Evolutionary conservation across 257 asterid genomes (phyloP), one percentile per base, ranked within the genome.

Genomic region (Sherardia arvensis): DNA sequence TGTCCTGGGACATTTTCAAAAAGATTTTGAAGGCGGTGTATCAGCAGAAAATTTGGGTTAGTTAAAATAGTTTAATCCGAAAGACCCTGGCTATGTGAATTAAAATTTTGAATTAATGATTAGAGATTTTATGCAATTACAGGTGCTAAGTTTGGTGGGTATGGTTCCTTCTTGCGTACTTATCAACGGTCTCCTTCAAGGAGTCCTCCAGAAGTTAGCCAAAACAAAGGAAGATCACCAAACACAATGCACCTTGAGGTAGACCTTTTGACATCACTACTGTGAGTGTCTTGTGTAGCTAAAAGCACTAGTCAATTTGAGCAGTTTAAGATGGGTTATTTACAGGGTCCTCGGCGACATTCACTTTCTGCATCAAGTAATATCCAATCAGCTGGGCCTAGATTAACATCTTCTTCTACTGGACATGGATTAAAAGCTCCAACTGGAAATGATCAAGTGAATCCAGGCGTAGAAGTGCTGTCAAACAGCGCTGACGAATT

Each of bases 111-210:
- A 70, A 53, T 71, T 77, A 70, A 62, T 87, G 59, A 84, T 67
- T 55, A 26, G 66, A 64, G 54, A 59, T 70, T 71, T 80, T 70
- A 72, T 84, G 64, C 65, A 58, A 64, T 66, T 54, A 66, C 84
- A 94, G 99, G 99, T 69, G 83, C 99, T 28, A 94, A 88, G 83
- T 94, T 75, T 78, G 99, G 99, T 18, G 93, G 90, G 71, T 94
- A 90, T 72, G 99, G 99, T 75, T 90, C 99, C 28, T 94, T 94
- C 82, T 83, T 94, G 66, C 99, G 97, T 62, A 72, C 93, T 61
- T 74, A 84, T 76, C 95, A 82, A 73, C 84, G 93, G 62, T 86
- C 96, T 48, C 97, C 99, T 25, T 78, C 89, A 22, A 81, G 68
- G 82, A 83, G 84, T 75, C 81, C 97, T 32, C 80, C 81, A 0